Evolutionary conservation across 768 basidiomycete species (phyloP), one percentile per base, ranked within the genome.

Genomic region (Coprinellus aureogranulatus): DNA sequence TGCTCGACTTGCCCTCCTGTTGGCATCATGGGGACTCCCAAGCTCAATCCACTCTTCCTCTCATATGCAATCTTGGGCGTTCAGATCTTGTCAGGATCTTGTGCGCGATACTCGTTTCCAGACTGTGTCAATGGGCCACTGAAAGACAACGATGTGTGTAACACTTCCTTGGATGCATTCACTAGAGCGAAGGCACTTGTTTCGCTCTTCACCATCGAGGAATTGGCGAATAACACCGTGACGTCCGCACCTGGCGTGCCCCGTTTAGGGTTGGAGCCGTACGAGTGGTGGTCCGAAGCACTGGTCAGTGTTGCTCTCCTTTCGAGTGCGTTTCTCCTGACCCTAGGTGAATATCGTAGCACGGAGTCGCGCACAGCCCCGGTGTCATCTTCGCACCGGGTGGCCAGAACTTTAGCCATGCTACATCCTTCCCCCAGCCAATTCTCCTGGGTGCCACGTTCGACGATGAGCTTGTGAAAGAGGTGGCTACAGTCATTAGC

Each of bases 221-320:
- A 86, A 60, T 67, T 83, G 55, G 79, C 79, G 49, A 71, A 67
- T 54, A 83, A 84, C 65, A 82, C 80, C 4, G 78, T 74, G 47
- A 83, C 80, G 57, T 56, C 64, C 0, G 75, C 81, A 4, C 76
- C 79, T 5, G 84, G 81, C 27, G 81, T 84, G 22, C 68, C 82
- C 53, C 77, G 82, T 11, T 72, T 84, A 2, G 83, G 82, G n/a
- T 67, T 86, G 25, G 81, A 82, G 10, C 64, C 77, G 18, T 86
- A 86, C 53, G 72, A 82, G 47, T 84, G 83, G 82, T 85, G 84
- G 83, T 80, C 78, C 23, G 83, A 85, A 70, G 83, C 77, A 2
- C 63, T 85, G 63, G 84, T 84, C 61, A 55, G 75, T 65, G 27
- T 28, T 23, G 57, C 28, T 54, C 27, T 20, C 44, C 4, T 34